Evolutionary conservation across 140 eudicot genomes (phyloP).

Genomic region (Anethum foeniculum): DNA sequence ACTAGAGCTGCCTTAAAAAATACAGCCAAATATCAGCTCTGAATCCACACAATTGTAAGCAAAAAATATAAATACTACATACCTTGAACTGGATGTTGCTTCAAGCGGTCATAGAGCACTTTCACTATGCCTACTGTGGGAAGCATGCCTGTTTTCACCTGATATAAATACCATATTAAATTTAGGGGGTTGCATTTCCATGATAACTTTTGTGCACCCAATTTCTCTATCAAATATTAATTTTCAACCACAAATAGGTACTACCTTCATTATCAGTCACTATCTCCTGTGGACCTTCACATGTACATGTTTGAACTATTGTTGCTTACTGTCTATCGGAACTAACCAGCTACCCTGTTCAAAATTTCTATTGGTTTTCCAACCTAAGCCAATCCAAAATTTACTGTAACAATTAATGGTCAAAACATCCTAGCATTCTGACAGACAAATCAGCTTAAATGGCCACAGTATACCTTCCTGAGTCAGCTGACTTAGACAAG

Average conservation of each 20-base stretch:
- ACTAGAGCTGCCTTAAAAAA: constrained; percentile 80
- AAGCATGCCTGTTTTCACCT: constrained; percentile 99
- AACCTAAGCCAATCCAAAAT: background rate
- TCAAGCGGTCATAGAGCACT: constrained; percentile 50
- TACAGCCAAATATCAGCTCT: constrained; percentile 28
- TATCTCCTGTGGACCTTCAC: background rate
- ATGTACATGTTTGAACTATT: background rate
- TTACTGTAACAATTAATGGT: background rate
- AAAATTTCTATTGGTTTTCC: background rate
- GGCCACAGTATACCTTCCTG: background rate
- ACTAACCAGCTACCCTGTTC: background rate
- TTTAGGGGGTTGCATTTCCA: background rate
- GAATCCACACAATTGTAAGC: constrained; percentile 12
- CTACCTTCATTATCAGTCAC: background rate
- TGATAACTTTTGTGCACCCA: background rate
- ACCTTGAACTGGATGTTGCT: constrained; percentile 82
- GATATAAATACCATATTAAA: constrained; percentile 18
- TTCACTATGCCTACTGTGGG: constrained; percentile 78
- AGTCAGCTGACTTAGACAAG: background rate
- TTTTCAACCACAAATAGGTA: background rate
- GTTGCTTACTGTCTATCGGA: background rate
- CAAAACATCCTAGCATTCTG: background rate
- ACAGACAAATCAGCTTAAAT: background rate
- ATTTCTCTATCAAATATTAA: background rate
- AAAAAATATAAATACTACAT: constrained; percentile 11